These are phyloP conservation scores for Pseudozyma thailandica DNA, from an alignment of 1,284 basidiomycete genomes.

Conservation along the genomic window DNA sequence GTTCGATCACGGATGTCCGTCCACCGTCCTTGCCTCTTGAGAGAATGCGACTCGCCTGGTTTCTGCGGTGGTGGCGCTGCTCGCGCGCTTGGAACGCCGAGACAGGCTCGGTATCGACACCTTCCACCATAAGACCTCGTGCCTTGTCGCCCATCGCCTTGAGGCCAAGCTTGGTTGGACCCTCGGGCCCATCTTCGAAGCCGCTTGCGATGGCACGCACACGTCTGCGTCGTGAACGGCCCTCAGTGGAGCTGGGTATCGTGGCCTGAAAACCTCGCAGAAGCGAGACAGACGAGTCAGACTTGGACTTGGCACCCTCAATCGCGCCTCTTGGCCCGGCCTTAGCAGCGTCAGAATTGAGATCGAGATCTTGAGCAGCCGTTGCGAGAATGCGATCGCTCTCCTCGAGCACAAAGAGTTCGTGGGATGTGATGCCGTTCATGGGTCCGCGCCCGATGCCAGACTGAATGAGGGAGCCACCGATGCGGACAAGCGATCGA, in stretches of 20 bases:
- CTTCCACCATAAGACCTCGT: conserved; percentile 57
- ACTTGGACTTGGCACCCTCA: conserved; percentile 23
- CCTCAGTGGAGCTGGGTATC: conserved; percentile 57
- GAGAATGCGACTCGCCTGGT: conserved; percentile 42
- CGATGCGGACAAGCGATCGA: conserved; percentile 61
- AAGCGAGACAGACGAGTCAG: conserved; percentile 57
- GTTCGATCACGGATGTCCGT: conserved; percentile 32
- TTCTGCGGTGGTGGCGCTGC: conserved; percentile 45
- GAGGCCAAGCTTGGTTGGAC: conserved; percentile 54
- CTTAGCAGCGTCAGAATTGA: conserved; percentile 16
- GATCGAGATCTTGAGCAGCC: conserved; percentile 49
- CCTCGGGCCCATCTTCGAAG: conserved; percentile 46
- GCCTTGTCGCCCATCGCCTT: conserved; percentile 61
- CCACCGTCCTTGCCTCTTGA: conserved; percentile 47
- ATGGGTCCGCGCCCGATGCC: conserved; percentile 58
- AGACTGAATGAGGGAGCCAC: conserved; percentile 53
- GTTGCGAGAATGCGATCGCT: conserved; percentile 62
- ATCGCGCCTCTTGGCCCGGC: conserved; percentile 20
- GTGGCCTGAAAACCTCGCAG: conserved; percentile 67
- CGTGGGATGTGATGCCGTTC: conserved; percentile 58
- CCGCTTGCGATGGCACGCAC: conserved; percentile 51
- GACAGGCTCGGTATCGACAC: conserved; percentile 31
- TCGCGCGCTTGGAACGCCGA: conserved; percentile 48
- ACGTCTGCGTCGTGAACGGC: conserved; percentile 53
- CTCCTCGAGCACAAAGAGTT: conserved; percentile 62